Base-by-base conservation (phyloP, 768 basidiomycete genomes). In the Daedaleopsis sinensis region DNA sequence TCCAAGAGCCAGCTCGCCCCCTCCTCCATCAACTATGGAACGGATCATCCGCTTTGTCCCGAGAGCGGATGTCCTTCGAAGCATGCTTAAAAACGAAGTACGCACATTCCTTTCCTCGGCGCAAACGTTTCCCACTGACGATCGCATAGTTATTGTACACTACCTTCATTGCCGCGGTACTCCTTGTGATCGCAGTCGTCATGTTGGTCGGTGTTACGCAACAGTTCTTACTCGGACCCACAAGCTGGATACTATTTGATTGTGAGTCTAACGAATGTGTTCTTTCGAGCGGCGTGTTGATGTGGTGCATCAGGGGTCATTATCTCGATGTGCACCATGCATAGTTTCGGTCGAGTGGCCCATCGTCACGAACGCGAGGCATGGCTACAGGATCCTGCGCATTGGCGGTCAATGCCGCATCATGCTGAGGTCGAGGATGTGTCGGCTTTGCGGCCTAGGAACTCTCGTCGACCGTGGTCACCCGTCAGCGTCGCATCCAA, bases 71-170 rank as follows among this genome's bases (percentile, higher is more conserved):
- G 73, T 84, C 27, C 83, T 88, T 60, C 80, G 77, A 32, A 70
- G 79, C 67, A 85, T 85, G 36, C 80, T 89, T 74, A 82, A 79
- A 64, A 82, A 89, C 68, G 87, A 89, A 79, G 87, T 87, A 66
- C n/a, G 77, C 67, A n/a, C 9, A 23, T 18, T 5, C 27, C 21
- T 24, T 57, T 44, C 36, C 21, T 27, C 10, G n/a, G 3, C 21
- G 7, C 2, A 15, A 36, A 23, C n/a, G n/a, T n/a, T 16, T 36
- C 5, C 24, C 2, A 36, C 18, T 52, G n/a, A 36, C 51, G 21
- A 6, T 19, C 2, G 16, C 23, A 43, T 36, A 87, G 85, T 67
- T 87, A 12, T 76, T 79, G 42, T 86, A 86, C 64, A 84, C 84
- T 2, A 79, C 82, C 0, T 78, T 83, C 58, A 81, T 85, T 58